Evolutionary conservation across 106 monocot species (phyloP), one percentile per base, ranked within the genome.

Genomic region (Dioscorea zingiberensis): DNA sequence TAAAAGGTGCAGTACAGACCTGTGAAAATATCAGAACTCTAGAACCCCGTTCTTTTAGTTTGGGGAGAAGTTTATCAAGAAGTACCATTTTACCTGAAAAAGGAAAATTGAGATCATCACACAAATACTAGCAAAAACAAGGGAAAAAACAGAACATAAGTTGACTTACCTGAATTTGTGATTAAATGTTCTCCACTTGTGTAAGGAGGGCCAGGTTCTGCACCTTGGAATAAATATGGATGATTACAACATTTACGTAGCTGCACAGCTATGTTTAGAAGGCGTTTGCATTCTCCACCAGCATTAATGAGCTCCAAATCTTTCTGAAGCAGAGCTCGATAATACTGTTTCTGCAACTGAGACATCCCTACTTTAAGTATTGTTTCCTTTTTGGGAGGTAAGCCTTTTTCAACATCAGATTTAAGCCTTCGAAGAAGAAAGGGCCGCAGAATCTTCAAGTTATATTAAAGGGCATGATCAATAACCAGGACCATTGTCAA

Each of bases 291-390:
- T 58, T 97, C 88, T 15, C 88, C 92, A 54, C 97, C 92, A 74
- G 84, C 78, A 82, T 97, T 89, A 59, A 97, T 54, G 49, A 91
- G 83, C 44, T 95, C 92, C 71, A 97, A 74, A 83, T 92, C 97
- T 75, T 92, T 92, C 69, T 92, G 88, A 71, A 92, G 88, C 45
- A 97, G 66, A 55, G 92, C 88, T 71, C 85, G 85, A 69, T 97
- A 97, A 69, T 97, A 97, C 0, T 88, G 86, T 75, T 97, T 97
- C 65, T 94, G 94, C 81, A 88, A 79, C 71, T 92, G 88, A 54
- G 97, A 97, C 92, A 97, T 86, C 51, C 92, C 92, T 76, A 92
- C 87, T 80, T 97, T 97, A 47, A 92, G 91, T 68, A 97, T 97
- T 23, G 88, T 88, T 70, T 97, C 92, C 66, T 89, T 92, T 63